phyloP scores from a whole-genome alignment of 306 rosid genomes.

The Calophaca sinica region DNA sequence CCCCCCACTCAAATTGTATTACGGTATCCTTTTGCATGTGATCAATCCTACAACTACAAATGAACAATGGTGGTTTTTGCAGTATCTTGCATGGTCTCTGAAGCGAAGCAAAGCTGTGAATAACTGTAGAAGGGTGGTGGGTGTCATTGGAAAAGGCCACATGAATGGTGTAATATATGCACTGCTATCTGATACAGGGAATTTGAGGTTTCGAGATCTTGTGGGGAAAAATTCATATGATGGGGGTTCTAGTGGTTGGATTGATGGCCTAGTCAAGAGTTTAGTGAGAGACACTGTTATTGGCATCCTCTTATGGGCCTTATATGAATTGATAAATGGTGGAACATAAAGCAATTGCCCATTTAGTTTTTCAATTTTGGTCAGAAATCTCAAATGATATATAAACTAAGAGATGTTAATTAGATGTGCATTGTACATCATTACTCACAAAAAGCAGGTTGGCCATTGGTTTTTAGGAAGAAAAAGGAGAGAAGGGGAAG shows the following conservation, averaged over 20 bases:
- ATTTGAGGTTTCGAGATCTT: slow-evolving; percentile 77
- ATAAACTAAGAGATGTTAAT: neutral
- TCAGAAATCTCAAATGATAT: neutral
- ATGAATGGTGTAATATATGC: slow-evolving; percentile 87
- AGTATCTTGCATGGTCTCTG: slow-evolving; percentile 94
- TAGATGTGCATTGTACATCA: neutral
- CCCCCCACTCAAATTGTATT: neutral
- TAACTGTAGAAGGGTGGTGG: slow-evolving; percentile 80
- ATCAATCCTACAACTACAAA: neutral
- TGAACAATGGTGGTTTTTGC: slow-evolving; percentile 37
- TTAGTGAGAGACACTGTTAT: slow-evolving; percentile 74
- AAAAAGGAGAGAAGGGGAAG: neutral
- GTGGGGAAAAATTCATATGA: slow-evolving; percentile 56
- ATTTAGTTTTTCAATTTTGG: neutral
- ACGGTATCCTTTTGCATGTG: neutral
- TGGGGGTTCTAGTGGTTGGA: slow-evolving; percentile 49
- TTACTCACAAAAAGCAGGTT: neutral
- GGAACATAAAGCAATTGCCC: neutral
- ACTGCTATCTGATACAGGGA: slow-evolving; percentile 68
- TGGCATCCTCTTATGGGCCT: slow-evolving; percentile 76
- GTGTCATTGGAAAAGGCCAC: slow-evolving; percentile 92
- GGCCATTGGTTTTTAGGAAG: neutral
- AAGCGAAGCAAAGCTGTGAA: slow-evolving; percentile 95
- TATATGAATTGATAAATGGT: slow-evolving; percentile 66
- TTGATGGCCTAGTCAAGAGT: slow-evolving; percentile 55